phyloP scores from a whole-genome alignment of 345 rosid genomes.

The Trapa bicornis region DNA sequence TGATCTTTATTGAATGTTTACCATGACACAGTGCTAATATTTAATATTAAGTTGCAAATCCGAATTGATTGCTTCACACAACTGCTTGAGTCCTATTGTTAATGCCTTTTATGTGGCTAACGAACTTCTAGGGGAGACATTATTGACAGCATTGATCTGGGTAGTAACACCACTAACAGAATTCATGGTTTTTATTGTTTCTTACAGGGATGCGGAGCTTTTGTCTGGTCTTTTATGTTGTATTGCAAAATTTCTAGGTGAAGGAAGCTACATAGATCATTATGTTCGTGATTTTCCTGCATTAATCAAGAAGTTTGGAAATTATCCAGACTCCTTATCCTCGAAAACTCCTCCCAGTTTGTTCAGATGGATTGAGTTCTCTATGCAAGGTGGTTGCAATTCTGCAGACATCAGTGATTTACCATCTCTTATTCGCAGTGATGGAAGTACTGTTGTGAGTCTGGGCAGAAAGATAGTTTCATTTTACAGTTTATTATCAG shows the following conservation, averaged over 20 bases:
- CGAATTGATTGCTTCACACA: not conserved
- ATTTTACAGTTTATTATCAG: slow-evolving; percentile 70
- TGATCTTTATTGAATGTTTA: not conserved
- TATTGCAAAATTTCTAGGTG: slow-evolving; percentile 63
- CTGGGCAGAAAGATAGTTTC: slow-evolving; percentile 75
- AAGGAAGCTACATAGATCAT: slow-evolving; percentile 65
- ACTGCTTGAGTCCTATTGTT: not conserved
- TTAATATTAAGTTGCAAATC: not conserved
- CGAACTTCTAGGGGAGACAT: no score
- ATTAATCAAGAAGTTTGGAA: slow-evolving; percentile 34
- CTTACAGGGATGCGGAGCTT: slow-evolving; percentile 69
- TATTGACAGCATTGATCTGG: no score
- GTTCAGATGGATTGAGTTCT: slow-evolving; percentile 80
- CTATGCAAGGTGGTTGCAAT: slow-evolving; percentile 53
- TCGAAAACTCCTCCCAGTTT: slow-evolving; percentile 59
- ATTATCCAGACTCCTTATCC: slow-evolving; percentile 20
- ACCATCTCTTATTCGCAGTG: slow-evolving; percentile 55
- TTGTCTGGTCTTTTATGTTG: slow-evolving; percentile 55
- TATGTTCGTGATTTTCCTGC: slow-evolving; percentile 85
- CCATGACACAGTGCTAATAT: not conserved
- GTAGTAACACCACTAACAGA: no score
- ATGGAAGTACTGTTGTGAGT: slow-evolving; percentile 58
- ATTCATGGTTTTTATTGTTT: not conserved
- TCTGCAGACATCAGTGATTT: slow-evolving; percentile 47
- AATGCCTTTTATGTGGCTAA: not conserved